Evolutionary conservation across 148 eudicot species (phyloP).

Genomic region (Vaccinium vitisidaea): DNA sequence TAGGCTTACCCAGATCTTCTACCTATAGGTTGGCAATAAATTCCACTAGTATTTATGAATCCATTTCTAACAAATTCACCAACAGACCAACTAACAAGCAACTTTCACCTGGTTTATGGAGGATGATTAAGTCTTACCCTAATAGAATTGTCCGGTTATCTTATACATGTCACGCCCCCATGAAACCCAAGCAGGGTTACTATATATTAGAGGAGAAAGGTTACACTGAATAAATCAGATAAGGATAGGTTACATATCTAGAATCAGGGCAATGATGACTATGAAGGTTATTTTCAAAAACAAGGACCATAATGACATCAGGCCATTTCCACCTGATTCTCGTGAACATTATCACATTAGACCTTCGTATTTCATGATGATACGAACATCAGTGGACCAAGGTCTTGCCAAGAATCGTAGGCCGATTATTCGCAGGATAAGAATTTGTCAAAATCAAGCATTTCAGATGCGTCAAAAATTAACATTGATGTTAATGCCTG

Average conservation of each 20-base stretch:
- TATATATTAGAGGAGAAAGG: neutral
- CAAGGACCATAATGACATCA: neutral
- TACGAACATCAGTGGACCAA: neutral
- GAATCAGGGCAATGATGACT: neutral
- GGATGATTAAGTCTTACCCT: neutral
- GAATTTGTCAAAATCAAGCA: neutral
- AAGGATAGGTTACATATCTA: neutral
- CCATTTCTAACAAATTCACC: neutral
- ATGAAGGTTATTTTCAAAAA: slow-evolving; percentile 3
- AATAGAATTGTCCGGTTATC: neutral
- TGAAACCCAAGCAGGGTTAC: neutral
- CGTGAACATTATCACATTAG: neutral
- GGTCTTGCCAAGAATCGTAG: neutral
- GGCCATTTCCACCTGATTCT: neutral
- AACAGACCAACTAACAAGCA: neutral
- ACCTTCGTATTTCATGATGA: neutral
- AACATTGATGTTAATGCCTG: neutral
- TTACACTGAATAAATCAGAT: neutral
- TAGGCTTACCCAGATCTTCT: neutral
- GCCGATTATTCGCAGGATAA: neutral
- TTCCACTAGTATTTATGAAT: neutral
- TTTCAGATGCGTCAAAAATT: neutral
- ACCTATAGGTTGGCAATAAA: neutral
- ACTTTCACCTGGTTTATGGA: neutral
- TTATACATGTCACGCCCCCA: no score